Evolutionary conservation across 306 rosid genomes (phyloP), one percentile per base, ranked within the genome.

Genomic region (Trifolium fragiferum): DNA sequence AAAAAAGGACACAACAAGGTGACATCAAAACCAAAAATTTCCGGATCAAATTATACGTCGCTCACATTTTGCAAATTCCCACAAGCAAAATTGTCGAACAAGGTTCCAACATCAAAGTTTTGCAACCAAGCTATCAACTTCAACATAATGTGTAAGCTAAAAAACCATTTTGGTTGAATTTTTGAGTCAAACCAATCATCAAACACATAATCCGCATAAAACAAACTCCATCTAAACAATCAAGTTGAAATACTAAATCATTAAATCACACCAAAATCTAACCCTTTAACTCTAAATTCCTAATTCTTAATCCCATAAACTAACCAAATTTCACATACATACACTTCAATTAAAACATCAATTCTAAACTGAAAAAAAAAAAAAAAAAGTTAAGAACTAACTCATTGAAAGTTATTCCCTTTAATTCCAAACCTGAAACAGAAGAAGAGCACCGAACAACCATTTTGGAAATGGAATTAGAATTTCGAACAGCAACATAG

Each of bases 381-480:
- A 8, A 16, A 4, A 64, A 54, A 47, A 33, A 43, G 25, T 61
- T 32, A 10, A 54, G 12, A 72, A 72, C 7, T 1, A 35, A 67
- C 61, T 14, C 11, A 30, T 25, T 6, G 2, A 59, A 30, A 59
- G 5, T 14, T 25, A 6, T 59, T 59, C 11, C 3, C 4, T 30
- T 40, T 15, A 18, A 43, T 59, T 13, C 25, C 88, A 33, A 80
- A 90, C 96, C 96, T 82, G 89, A 2, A 9, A 68, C 72, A 6
- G 90, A 60, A 66, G 93, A 84, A 84, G 87, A 84, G 87, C 98
- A 92, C 20, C 76, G 90, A 88, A 92, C 61, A 20, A 85, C 75
- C 90, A 82, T 35, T 32, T 79, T 82, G 76, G 91, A 90, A 75
- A 70, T 57, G n/a, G 67, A 81, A 73, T 14, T 81, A 7, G 96